Evolutionary conservation across 2,329 filamentous ascomycete species (phyloP), one percentile per base, ranked within the genome.

Genomic region (Sporothrix variecibatus): DNA sequence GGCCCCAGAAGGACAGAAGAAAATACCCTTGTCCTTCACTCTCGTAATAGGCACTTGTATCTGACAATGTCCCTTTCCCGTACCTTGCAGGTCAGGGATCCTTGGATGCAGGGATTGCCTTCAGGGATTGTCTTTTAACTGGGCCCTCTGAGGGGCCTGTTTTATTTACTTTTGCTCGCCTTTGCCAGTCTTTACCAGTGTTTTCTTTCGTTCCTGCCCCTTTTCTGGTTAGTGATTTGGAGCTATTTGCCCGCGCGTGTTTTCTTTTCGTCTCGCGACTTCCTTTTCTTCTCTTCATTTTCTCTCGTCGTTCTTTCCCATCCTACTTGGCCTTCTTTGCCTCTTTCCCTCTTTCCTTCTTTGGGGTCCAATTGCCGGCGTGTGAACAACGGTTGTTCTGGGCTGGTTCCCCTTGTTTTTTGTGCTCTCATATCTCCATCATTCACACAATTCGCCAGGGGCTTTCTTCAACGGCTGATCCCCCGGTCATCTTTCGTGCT

Each of bases 31-130:
- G 38, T 67, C 62, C 38, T 34, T 40, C 20, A 20, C 34, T 40
- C 38, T 67, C 62, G 23, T 17, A 43, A 65, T 43, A 7, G n/a
- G 60, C 60, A 65, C 60, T 43, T 65, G 60, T 43, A 43, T 40
- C 34, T 64, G 60, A 64, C 60, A 64, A 64, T 64, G 60, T 64
- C 60, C 60, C 60, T 40, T 40, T 40, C 34, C 60, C 60, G 60
- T 64, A 64, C 34, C 60, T 64, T 64, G 60, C 60, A 40, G 31
- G 43, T 49, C 43, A 49, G 12, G 15, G 4, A 49, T 49, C 43
- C 60, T 23, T 9, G 62, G n/a, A 46, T 26, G 38, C n/a, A 26
- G 23, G 38, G 62, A 28, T 46, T 49, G 15, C 4, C 43, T 49
- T 38, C 38, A 67, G 38, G 62, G 62, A 67, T 46, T 46, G 62